Evolutionary conservation across 257 asterid genomes (phyloP).

Genomic region (Euphrasia confusa): DNA sequence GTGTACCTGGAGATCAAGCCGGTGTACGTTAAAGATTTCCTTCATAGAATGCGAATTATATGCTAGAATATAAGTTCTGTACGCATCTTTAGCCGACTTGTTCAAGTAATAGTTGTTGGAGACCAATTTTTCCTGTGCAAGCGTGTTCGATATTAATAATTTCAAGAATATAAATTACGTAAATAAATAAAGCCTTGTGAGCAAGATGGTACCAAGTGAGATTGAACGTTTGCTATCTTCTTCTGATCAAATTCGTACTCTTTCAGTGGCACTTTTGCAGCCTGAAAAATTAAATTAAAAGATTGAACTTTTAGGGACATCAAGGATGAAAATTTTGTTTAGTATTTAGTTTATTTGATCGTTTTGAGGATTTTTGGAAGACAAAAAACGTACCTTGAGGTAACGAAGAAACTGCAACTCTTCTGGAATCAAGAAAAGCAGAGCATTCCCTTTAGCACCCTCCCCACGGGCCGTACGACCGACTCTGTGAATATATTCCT

Average conservation of each 20-base stretch:
- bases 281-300: slow-evolving; percentile 40
- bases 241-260: slow-evolving; percentile 75
- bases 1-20: slow-evolving; percentile 78
- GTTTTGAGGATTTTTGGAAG: not conserved
- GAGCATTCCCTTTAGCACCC: slow-evolving; percentile 91
- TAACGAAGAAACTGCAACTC: slow-evolving; percentile 73
- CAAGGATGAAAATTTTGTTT: not conserved
- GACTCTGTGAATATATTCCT: slow-evolving; percentile 95
- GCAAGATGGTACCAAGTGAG: slow-evolving; percentile 64
- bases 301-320: slow-evolving; percentile 5
- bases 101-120: slow-evolving; percentile 63
- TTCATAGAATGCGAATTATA: slow-evolving; percentile 94
- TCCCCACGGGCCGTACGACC: slow-evolving; percentile 99
- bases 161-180: not conserved
- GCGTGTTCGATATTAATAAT: not conserved
- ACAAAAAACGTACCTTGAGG: slow-evolving; percentile 58
- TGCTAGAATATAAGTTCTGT: slow-evolving; percentile 76
- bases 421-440: slow-evolving; percentile 90
- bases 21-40: slow-evolving; percentile 82
- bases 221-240: slow-evolving; percentile 73
- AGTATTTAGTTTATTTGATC: no score
- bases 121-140: slow-evolving; percentile 64
- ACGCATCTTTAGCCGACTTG: slow-evolving; percentile 93
- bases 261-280: slow-evolving; percentile 84
- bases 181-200: not conserved